These are phyloP conservation scores for Wallacemonas sp. DNA, from an alignment of 208 protist species.

Conservation along the genomic window DNA sequence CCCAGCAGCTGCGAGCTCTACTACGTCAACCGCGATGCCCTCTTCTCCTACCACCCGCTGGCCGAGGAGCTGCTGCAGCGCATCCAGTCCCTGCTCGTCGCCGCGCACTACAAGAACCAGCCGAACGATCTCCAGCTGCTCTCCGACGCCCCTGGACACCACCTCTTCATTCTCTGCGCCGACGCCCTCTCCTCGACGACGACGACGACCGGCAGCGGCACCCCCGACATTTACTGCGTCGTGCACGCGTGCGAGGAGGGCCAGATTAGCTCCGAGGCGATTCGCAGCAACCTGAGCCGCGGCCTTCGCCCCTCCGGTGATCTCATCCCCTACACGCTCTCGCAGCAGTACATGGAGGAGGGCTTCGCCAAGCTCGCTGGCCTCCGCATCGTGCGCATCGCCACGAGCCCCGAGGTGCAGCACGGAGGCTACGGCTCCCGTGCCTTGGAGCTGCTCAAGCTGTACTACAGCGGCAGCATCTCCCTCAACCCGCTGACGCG, in stretches of 20 bases:
- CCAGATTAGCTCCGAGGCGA: conserved; percentile 89
- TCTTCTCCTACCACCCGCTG: conserved; percentile 98
- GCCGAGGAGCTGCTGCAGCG: conserved; percentile 94
- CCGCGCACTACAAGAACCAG: conserved; percentile 99
- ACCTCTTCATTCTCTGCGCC: conserved; percentile 98
- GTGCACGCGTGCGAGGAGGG: conserved; percentile 98
- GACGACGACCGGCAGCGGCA: not conserved
- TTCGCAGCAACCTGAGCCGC: conserved; percentile 83
- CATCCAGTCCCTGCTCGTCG: conserved; percentile 96
- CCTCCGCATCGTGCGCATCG: conserved; percentile 98
- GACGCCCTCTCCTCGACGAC: conserved; percentile 36
- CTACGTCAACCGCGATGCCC: conserved; percentile 98
- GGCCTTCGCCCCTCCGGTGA: conserved; percentile 97
- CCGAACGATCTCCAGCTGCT: conserved; percentile 99
- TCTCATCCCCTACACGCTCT: conserved; percentile 99
- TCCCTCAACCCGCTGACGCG: conserved; percentile 30
- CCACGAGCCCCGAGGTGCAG: conserved; percentile 97
- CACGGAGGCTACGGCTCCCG: conserved; percentile 97
- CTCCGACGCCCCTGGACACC: conserved; percentile 98
- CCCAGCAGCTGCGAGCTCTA: conserved; percentile 97
- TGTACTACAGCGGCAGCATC: conserved; percentile 96
- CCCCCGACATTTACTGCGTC: conserved; percentile 98
- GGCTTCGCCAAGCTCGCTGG: conserved; percentile 95
- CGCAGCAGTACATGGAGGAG: conserved; percentile 96
- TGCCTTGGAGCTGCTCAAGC: conserved; percentile 89